Conservation (phyloP, 805 yeast species). For the Ogataea methylovora region DNA sequence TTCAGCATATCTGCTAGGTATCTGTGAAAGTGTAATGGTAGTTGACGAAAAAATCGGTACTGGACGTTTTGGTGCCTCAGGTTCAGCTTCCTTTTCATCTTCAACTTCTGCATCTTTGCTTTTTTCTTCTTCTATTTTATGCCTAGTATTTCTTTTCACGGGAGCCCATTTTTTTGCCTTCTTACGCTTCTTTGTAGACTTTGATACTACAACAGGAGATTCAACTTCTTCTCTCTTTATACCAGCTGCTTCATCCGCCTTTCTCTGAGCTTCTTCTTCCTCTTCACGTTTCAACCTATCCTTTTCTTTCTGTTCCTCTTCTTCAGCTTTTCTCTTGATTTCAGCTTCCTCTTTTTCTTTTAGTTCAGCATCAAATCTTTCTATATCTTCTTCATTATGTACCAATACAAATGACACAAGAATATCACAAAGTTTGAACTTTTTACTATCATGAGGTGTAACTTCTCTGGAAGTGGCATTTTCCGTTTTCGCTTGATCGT, state of each 20-base stretch:
- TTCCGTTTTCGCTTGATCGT: not conserved
- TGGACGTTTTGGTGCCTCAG: constrained; percentile 30
- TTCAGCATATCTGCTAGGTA: constrained; percentile 60
- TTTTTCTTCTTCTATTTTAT: constrained; percentile 8
- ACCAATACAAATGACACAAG: constrained; percentile 41
- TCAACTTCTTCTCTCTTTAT: constrained; percentile 9
- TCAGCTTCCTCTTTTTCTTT: constrained; percentile 21
- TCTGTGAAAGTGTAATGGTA: constrained; percentile 55
- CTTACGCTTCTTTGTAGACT: constrained; percentile 14
- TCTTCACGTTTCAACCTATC: constrained; percentile 11
- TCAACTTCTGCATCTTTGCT: constrained; percentile 12
- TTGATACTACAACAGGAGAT: too few relatives aligned
- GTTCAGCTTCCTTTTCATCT: constrained; percentile 15
- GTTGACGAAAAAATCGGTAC: constrained; percentile 47
- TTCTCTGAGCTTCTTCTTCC: constrained; percentile 18
- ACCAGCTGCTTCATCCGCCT: constrained; percentile 20
- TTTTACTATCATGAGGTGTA: constrained; percentile 8
- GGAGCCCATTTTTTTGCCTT: constrained; percentile 22
- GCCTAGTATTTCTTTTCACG: constrained; percentile 19
- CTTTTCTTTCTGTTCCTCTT: constrained; percentile 14
- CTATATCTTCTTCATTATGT: constrained; percentile 43
- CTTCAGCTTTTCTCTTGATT: constrained; percentile 16
- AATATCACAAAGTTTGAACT: constrained; percentile 28
- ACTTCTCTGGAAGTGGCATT: not conserved
- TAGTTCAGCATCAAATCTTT: constrained; percentile 33